Evolutionary conservation across 2,329 filamentous ascomycete genomes (phyloP), one percentile per base, ranked within the genome.

Genomic region (Phoma sp.): DNA sequence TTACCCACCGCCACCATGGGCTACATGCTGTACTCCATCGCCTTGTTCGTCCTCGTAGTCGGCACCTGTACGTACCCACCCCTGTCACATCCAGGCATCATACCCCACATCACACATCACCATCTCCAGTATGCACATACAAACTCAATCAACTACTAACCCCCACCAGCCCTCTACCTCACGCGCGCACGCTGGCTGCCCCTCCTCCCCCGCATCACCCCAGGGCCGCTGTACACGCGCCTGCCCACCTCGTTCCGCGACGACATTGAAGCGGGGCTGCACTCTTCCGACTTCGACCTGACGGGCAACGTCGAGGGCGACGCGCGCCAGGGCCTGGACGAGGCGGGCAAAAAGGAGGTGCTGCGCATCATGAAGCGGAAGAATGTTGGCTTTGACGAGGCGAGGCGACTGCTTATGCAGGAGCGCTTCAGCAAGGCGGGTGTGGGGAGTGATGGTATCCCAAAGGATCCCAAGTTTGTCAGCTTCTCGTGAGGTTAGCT

Each of bases 401-500:
- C 94, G 35, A 84, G 95, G 65, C 84, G 91, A 68, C 83, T 92
- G 40, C 96, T 90, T 73, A 95, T 92, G 78, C 90, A 97, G 79
- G 86, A 90, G 67, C 82, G 88, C 54, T 96, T 99, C 78, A 87
- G 86, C 73, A 92, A 88, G 73, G 91, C 96, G 69, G 90, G 91
- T 46, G 97, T 99, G 73, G 92, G 88, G 1, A 84, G 90, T 5
- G 95, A 99, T 76, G 95, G 95, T 4, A 80, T 88, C 66, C 95
- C 95, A 59, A 84, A 87, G 72, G 94, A 98, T 80, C 92, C 93
- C 59, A 97, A 97, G 80, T 96, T 96, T 73, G 92, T 98, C 56
- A 96, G 91, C 73, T 98, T 98, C 77, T 91, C 88, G 48, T 74
- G 57, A 62, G 44, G 9, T n/a, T n/a, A 96, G 91, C 73, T 98